A percentile compares a stretch with the other conserved stretches of the same genome.
phyloP scores from a whole-genome alignment of 2,329 filamentous ascomycete genomes.

The Penicillium digitatum region DNA sequence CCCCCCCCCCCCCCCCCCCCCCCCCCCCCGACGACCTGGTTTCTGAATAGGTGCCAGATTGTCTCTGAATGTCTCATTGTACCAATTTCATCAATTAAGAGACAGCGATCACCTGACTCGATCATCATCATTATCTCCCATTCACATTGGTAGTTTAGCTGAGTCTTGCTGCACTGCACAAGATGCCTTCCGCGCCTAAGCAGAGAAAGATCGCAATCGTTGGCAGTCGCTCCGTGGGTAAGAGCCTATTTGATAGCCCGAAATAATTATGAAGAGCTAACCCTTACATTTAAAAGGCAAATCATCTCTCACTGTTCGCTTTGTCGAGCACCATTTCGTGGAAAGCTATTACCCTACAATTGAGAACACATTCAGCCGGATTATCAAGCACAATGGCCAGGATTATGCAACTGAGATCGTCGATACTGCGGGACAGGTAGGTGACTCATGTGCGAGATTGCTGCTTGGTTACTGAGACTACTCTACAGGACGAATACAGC shows the following conservation, averaged over 20 bases:
- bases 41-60: constrained; percentile 2
- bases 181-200: constrained; percentile 70
- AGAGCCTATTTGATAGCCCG: constrained; percentile 30
- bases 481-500: constrained; percentile 83
- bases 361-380: constrained; percentile 96
- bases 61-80: constrained; percentile 2
- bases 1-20: no score
- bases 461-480: constrained; percentile 15
- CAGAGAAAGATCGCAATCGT: constrained; percentile 95
- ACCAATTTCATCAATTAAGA: neutral
- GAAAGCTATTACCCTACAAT: constrained; percentile 99
- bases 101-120: neutral
- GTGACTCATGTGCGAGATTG: constrained; percentile 19
- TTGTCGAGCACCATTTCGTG: constrained; percentile 96
- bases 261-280: constrained; percentile 1
- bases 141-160: neutral
- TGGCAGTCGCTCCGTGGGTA: constrained; percentile 86
- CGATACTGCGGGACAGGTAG: constrained; percentile 90
- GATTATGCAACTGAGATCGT: constrained; percentile 96
- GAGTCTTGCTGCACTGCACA: constrained; percentile 14
- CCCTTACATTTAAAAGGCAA: constrained; percentile 64
- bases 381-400: constrained; percentile 87
- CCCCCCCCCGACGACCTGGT: constrained; percentile 6
- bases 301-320: constrained; percentile 93
- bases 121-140: neutral